A percentile compares a stretch with the other conserved stretches of the same genome.
Evolutionary conservation across 352 stramenopile species (phyloP).

Genomic region (Thraustochytrium striatum): DNA sequence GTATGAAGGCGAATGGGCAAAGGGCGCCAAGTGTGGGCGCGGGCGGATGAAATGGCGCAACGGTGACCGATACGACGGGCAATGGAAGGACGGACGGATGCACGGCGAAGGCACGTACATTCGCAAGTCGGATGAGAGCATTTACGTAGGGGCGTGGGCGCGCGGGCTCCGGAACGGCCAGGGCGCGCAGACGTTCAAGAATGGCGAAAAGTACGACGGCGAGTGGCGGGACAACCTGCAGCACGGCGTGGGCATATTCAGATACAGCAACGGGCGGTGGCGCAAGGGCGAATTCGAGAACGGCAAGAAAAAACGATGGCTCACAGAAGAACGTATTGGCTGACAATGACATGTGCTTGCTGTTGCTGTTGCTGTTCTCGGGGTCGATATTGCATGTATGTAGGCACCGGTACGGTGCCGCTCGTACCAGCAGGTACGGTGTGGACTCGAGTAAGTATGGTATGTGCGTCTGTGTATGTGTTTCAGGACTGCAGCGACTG

Average conservation of each 20-base stretch:
- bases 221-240: slow-evolving; percentile 6
- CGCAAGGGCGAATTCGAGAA: slow-evolving; percentile 1
- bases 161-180: neutral
- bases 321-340: slow-evolving; percentile 22
- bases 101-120: slow-evolving; percentile 41
- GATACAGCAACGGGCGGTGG: slow-evolving; percentile 13
- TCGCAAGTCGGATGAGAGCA: neutral
- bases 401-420: too few species aligned
- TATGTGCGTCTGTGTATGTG: too few species aligned
- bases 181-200: neutral
- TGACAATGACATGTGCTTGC: neutral
- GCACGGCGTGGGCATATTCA: slow-evolving; percentile 20
- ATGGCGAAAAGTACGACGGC: slow-evolving; percentile 44
- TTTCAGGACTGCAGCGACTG: neutral
- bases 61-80: slow-evolving; percentile 72
- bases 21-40: slow-evolving; percentile 37
- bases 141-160: slow-evolving; percentile 3
- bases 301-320: slow-evolving; percentile 6
- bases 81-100: slow-evolving; percentile 66
- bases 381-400: too few species aligned
- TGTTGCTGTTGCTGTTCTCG: too few species aligned
- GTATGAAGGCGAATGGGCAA: slow-evolving; percentile 58
- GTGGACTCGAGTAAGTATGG: too few species aligned
- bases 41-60: slow-evolving; percentile 61
- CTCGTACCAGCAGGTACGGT: too few species aligned